Conservation (phyloP, 2,329 filamentous ascomycete species). For the Helicocarpus griseus region DNA sequence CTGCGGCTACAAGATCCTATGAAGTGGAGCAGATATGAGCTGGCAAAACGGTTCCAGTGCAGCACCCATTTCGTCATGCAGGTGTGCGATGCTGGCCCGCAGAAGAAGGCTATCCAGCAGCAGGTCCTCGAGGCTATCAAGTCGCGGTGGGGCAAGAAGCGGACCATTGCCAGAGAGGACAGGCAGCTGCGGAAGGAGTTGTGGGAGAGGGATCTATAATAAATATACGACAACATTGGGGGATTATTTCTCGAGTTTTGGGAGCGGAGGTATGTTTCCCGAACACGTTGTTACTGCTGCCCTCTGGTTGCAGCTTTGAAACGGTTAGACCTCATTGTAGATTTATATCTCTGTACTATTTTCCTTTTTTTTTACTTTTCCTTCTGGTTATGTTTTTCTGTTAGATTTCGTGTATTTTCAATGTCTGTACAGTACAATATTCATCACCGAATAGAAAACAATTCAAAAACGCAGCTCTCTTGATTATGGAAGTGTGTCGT, state of each 20-base stretch:
- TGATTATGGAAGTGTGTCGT: too few relatives aligned
- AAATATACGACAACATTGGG: background rate
- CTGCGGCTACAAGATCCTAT: conserved; percentile 47
- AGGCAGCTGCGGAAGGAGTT: conserved; percentile 48
- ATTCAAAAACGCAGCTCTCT: too few relatives aligned
- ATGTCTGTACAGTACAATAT: background rate
- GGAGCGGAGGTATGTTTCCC: background rate
- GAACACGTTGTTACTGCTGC: background rate
- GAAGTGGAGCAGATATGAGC: conserved; percentile 48
- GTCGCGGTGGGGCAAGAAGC: conserved; percentile 51
- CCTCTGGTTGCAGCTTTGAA: background rate
- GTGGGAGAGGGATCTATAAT: conserved; percentile 50
- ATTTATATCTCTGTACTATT: background rate
- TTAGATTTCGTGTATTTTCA: background rate
- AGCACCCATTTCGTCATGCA: conserved; percentile 53
- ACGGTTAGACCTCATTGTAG: background rate
- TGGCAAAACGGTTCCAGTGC: conserved; percentile 56
- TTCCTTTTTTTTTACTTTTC: background rate
- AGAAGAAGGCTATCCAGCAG: conserved; percentile 40
- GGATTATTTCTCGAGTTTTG: too few relatives aligned
- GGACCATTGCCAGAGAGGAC: conserved; percentile 52
- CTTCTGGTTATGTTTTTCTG: background rate
- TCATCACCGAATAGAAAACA: too few relatives aligned
- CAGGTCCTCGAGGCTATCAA: conserved; percentile 44
- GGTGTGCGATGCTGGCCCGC: conserved; percentile 44